Conservation (phyloP, 192 early-diverging fungal genomes). For the Coemansia sp. region DNA sequence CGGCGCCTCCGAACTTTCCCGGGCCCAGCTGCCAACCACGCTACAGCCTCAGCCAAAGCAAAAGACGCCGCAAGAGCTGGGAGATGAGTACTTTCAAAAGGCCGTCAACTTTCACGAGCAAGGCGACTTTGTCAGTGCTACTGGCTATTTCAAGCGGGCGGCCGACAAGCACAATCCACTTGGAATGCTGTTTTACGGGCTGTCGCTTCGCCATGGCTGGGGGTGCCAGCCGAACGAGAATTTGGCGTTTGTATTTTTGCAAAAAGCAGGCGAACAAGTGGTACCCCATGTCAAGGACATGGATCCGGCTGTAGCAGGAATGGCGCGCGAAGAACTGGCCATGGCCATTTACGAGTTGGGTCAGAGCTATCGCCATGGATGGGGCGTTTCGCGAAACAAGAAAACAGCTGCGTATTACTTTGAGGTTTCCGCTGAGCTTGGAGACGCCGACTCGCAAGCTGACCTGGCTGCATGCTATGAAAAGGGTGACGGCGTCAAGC, state of each 20-base stretch:
- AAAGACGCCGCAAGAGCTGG: constrained; percentile 37
- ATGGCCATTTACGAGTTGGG: constrained; percentile 81
- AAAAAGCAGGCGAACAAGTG: constrained; percentile 68
- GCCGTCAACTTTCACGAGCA: constrained; percentile 70
- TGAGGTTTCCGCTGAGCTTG: constrained; percentile 76
- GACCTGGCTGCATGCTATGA: constrained; percentile 74
- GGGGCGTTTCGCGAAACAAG: constrained; percentile 74
- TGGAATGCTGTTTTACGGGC: constrained; percentile 72
- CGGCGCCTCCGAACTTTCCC: background rate
- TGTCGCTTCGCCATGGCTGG: constrained; percentile 79
- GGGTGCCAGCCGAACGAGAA: constrained; percentile 68
- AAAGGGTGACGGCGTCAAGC: constrained; percentile 75
- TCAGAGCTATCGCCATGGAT: constrained; percentile 76
- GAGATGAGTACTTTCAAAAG: constrained; percentile 64
- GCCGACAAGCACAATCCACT: constrained; percentile 64
- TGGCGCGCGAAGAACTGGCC: constrained; percentile 66
- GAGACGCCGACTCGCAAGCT: constrained; percentile 78
- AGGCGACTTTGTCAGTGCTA: constrained; percentile 70
- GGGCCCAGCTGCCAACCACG: constrained; percentile 11
- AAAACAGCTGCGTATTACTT: constrained; percentile 76
- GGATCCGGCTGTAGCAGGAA: constrained; percentile 57
- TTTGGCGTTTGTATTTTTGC: constrained; percentile 67
- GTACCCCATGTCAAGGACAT: constrained; percentile 63
- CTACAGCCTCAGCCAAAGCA: constrained; percentile 5
- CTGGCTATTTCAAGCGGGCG: constrained; percentile 67